Evolutionary conservation across 306 rosid species (phyloP), one percentile per base, ranked within the genome.

Genomic region (Arachis stenosperma): DNA sequence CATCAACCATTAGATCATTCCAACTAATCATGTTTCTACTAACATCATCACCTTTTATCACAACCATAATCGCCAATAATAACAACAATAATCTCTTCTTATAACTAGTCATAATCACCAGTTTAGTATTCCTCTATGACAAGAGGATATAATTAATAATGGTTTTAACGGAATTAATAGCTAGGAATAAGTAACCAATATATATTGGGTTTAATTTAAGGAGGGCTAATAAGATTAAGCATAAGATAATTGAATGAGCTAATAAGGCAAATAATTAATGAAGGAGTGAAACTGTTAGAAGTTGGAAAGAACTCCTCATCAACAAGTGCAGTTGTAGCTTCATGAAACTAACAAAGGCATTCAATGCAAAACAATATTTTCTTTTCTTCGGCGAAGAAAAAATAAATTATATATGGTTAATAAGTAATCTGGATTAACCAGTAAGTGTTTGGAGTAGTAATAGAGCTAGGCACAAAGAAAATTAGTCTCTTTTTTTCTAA

Each of bases 1-100:
- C 86, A 68, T 81, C 77, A 8, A 90, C 88, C 42, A 48, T 75
- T 58, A 91, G 47, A 65, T 91, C 97, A 15, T 78, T 86, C 97
- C 97, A 91, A 53, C 86, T 82, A 2, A 90, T 88, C 40, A 72
- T 70, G 27, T 76, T 71, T 63, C 61, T 63, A 11, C 9, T 47
- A 6, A 10, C 69, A 2, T 8, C 67, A 6, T 8, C 77, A 57
- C 61, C 74, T n/a, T 82, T 71, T 52, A 77, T 71, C 36, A 69
- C 62, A 75, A 71, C 36, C 13, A 78, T 42, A 59, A 44, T 60
- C 65, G 69, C 42, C 62, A 75, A 65, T 27, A 80, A 29, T 39
- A 65, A 52, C 4, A 59, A 12, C 3, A 69, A 41, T 33, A 33
- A 33, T 33, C 37, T 70, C 68, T 76, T 76, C 53, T 48, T 14